Evolutionary conservation across 208 protist species (phyloP).

Genomic region (Leishmania amazonensis): DNA sequence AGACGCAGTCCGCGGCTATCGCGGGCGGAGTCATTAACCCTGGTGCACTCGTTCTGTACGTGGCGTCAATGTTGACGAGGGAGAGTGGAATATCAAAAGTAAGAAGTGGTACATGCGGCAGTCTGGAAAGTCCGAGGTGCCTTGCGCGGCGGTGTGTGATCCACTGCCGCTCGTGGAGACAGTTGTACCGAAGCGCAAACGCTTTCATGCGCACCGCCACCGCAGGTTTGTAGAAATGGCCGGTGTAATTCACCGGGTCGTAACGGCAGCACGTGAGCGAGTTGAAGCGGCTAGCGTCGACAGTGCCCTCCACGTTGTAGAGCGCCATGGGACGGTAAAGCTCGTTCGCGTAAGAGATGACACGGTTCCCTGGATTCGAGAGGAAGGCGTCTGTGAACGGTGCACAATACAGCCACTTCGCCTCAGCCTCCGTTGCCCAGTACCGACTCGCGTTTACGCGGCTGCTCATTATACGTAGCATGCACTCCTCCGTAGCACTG

Average conservation of each 20-base stretch:
- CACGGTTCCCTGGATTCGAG: constrained; percentile 12
- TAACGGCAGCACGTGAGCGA: constrained; percentile 54
- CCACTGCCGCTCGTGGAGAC: constrained; percentile 57
- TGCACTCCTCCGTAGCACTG: constrained; percentile 22
- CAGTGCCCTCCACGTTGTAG: constrained; percentile 57
- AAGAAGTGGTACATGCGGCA: background rate
- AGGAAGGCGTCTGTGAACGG: constrained; percentile 45
- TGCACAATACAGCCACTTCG: constrained; percentile 43
- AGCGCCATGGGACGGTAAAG: constrained; percentile 26
- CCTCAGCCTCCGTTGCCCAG: constrained; percentile 72
- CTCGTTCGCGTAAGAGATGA: background rate
- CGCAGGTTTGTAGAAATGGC: constrained; percentile 40
- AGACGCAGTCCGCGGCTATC: background rate
- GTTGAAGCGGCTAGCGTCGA: constrained; percentile 38
- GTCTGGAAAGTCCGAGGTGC: background rate
- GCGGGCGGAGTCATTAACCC: background rate
- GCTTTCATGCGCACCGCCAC: constrained; percentile 66
- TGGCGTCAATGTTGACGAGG: constrained; percentile 4
- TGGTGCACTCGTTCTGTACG: background rate
- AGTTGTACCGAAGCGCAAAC: constrained; percentile 46
- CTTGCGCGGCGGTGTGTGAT: constrained; percentile 34
- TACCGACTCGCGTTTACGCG: constrained; percentile 31
- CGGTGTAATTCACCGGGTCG: constrained; percentile 58
- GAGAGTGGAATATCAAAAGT: background rate
- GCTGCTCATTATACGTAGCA: constrained; percentile 2